Base-by-base conservation (phyloP, 2,329 filamentous ascomycete genomes). In the Talaromyces sp. region DNA sequence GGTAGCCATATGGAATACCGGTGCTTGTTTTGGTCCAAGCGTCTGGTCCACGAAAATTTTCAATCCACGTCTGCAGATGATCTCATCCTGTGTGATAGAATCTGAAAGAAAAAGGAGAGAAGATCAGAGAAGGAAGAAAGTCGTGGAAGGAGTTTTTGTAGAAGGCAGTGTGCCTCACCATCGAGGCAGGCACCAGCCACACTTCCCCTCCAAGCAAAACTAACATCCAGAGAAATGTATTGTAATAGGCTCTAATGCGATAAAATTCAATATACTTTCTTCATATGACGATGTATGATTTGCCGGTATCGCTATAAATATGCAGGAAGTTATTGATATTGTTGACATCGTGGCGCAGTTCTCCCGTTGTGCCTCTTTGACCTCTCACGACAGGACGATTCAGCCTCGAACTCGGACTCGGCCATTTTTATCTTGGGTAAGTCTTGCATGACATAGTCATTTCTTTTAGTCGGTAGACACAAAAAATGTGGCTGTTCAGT, bases 401-500 rank as follows among this genome's bases (percentile, higher is more conserved):
- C 47, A 62, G 60, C 60, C 60, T 62, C 50, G 22, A 39, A 39
- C 33, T 56, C 33, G 11, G 33, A 56, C 31, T 56, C 15, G 15
- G 52, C 52, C 52, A 39, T 25, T 56, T 56, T 56, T 15, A 56
- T 35, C 31, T 22, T 56, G 52, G 8, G 8, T 15, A 39, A 5
- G 49, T 52, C 49, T 22, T 15, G 33, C 25, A 56, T 56, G 52
- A 37, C 50, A 35, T 22, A 19, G 50, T 35, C 50, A 37, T 56
- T 37, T 25, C 2, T 17, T 25, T 3, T 17, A 2, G 10, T 7
- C 10, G 17, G 13, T 10, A 33, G 49, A 31, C 27, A 31, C 22
- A 13, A 33, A 35, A 35, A 37, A 10, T 56, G 61, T 56, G 61
- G 61, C 61, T 63, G 61, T 54, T 54, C 50, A 54, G 11, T 54